Conservation (phyloP, 805 yeast species). For the Yamadazyma laniorum region DNA sequence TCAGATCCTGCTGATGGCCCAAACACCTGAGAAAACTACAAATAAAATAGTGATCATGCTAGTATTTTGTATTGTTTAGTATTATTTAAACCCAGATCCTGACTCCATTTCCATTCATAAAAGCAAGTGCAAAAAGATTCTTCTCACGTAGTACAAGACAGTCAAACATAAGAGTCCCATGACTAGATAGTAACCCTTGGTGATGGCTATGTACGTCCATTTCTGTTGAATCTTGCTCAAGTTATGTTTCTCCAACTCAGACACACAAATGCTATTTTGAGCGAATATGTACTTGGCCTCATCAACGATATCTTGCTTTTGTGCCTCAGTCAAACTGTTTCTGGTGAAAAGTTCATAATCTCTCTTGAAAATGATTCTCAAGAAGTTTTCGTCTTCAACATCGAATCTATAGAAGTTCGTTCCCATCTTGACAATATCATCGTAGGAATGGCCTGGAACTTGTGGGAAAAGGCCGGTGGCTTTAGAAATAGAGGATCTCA, state of each 20-base stretch:
- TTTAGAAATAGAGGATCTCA: conserved; percentile 63
- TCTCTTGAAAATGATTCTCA: conserved; percentile 66
- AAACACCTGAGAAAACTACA: too few species aligned
- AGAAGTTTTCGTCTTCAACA: conserved; percentile 61
- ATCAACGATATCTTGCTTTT: conserved; percentile 66
- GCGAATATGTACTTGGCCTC: conserved; percentile 66
- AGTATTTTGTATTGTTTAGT: background rate
- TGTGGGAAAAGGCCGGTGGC: conserved; percentile 76
- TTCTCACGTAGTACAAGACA: conserved; percentile 33
- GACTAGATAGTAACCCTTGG: conserved; percentile 50
- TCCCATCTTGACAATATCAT: conserved; percentile 59
- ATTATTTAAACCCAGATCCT: background rate
- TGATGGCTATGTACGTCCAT: conserved; percentile 51
- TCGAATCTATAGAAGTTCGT: conserved; percentile 73
- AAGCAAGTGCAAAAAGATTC: conserved; percentile 21
- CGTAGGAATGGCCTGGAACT: conserved; percentile 61
- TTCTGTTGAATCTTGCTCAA: conserved; percentile 52
- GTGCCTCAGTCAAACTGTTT: conserved; percentile 62
- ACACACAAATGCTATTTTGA: conserved; percentile 58
- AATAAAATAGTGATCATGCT: background rate
- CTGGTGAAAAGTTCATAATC: conserved; percentile 79
- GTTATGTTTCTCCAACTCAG: conserved; percentile 69
- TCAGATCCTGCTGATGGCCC: too few species aligned
- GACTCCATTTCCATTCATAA: conserved; percentile 3
- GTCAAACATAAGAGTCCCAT: conserved; percentile 32